A percentile compares a stretch with the other conserved stretches of the same genome.
These are phyloP conservation scores for Bretschneidera sinensis DNA, from an alignment of 345 rosid species.

Conservation along the genomic window DNA sequence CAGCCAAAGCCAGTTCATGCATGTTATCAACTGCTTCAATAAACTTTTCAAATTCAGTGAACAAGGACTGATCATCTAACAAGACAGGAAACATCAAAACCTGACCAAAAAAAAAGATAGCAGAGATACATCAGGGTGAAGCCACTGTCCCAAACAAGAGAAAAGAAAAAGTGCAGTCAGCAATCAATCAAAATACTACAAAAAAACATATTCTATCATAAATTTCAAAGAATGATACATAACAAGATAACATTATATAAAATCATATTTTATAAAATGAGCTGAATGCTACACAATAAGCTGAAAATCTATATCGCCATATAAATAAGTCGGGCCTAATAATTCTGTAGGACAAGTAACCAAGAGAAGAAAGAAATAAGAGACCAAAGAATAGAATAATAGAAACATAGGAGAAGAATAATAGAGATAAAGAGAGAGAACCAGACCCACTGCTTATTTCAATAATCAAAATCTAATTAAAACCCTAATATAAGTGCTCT, in stretches of 20 bases:
- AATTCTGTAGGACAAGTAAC: neutral
- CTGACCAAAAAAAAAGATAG: slow-evolving; percentile 37
- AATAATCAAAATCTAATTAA: too few species aligned
- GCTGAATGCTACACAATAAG: neutral
- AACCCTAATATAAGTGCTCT: too few species aligned
- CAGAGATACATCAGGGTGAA: slow-evolving; percentile 7
- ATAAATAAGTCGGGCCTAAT: too few species aligned
- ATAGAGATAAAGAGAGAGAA: too few species aligned
- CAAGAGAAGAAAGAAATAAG: neutral
- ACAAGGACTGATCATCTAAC: slow-evolving; percentile 70
- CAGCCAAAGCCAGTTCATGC: slow-evolving; percentile 92
- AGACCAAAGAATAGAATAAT: neutral
- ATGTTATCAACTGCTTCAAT: slow-evolving; percentile 84
- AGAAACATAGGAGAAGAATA: too few species aligned
- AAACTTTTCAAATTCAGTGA: slow-evolving; percentile 73
- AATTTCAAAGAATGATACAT: neutral
- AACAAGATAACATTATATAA: neutral
- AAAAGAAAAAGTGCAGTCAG: neutral
- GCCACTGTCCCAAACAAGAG: slow-evolving; percentile 1
- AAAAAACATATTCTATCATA: slow-evolving; percentile 9
- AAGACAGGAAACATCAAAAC: slow-evolving; percentile 92
- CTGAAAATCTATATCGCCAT: neutral
- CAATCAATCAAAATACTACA: neutral
- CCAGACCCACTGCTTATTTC: too few species aligned
- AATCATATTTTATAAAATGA: neutral